Base-by-base conservation (phyloP, 352 stramenopile species). In the Phytophthora pseudosyringae region DNA sequence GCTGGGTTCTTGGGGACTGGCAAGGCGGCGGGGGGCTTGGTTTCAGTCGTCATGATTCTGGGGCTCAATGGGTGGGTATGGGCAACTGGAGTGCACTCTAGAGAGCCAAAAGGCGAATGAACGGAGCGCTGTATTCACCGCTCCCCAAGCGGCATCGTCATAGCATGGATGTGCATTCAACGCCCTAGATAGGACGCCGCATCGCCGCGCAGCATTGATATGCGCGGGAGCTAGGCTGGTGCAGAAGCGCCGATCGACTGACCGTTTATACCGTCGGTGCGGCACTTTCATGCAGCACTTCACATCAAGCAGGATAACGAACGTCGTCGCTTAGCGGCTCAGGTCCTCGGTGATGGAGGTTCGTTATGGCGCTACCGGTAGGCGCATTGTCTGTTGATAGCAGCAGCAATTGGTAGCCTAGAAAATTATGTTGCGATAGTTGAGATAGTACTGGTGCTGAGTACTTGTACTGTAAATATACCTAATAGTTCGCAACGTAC, bases 151-250 rank as follows among this genome's bases (percentile, higher is more conserved):
- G 41, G 15, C 57, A 29, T 45, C 26, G 36, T n/a, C 28, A 36
- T 12, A 32, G 47, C 47, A 33, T 57, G 47, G 48, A 59, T 59
- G 46, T 65, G 57, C 47, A 65, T 65, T 58, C 57, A 65, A 59
- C 21, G 16, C 26, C 39, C 38, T n/a, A n/a, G n/a, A n/a, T n/a
- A n/a, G n/a, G 52, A 43, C 52, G 26, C 28, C 12, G 31, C 41
- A 15, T 45, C 18, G 45, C 29, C 7, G 7, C 18, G 57, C 13
- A 65, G 38, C 57, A 65, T 16, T 53, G 57, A 65, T 65, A 65
- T 65, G 57, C 57, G 29, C 47, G 40, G 31, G 40, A 46, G 29
- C 28, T n/a, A n/a, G n/a, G n/a, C n/a, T n/a, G n/a, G n/a, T n/a
- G n/a, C n/a, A n/a, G n/a, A n/a, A 39, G 54, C 16, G 38, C 25